A percentile compares a stretch with the other conserved stretches of the same genome.
Evolutionary conservation across 2,329 filamentous ascomycete genomes (phyloP).

Genomic region (Aspergillus novofumigatus): DNA sequence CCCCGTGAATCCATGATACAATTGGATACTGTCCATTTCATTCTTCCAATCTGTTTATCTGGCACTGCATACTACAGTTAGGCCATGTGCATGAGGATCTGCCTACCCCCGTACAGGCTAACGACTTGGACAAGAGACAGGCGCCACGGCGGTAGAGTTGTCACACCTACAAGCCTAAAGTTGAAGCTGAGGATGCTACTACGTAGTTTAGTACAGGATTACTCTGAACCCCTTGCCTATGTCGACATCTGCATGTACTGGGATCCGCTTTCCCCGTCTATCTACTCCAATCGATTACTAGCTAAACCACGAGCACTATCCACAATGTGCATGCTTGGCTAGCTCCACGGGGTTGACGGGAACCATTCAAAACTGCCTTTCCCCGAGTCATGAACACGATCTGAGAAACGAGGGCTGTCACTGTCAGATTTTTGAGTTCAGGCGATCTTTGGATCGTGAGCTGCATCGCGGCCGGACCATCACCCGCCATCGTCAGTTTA

Average conservation of each 20-base stretch:
- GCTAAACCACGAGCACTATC: background rate
- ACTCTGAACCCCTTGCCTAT: too few relatives aligned
- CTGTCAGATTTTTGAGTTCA: background rate
- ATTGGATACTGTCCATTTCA: background rate
- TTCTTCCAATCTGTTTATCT: background rate
- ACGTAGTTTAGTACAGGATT: background rate
- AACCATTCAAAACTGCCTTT: background rate
- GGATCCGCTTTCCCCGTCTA: background rate
- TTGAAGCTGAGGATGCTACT: background rate
- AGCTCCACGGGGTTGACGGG: background rate
- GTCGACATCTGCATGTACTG: too few relatives aligned
- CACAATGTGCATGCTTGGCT: background rate
- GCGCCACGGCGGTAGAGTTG: background rate
- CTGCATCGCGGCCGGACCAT: background rate
- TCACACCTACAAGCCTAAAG: background rate
- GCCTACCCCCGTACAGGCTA: too few relatives aligned
- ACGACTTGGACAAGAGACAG: too few relatives aligned
- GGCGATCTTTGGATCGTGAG: background rate
- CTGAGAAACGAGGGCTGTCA: background rate
- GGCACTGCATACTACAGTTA: background rate
- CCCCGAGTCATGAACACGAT: background rate
- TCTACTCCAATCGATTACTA: background rate
- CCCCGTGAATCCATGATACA: too few relatives aligned
- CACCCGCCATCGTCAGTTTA: background rate
- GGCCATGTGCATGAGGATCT: background rate